Percentiles rank a stretch among this genome's conserved stretches.
Evolutionary conservation across 345 rosid species (phyloP).

Genomic region (Euclidium syriacum): DNA sequence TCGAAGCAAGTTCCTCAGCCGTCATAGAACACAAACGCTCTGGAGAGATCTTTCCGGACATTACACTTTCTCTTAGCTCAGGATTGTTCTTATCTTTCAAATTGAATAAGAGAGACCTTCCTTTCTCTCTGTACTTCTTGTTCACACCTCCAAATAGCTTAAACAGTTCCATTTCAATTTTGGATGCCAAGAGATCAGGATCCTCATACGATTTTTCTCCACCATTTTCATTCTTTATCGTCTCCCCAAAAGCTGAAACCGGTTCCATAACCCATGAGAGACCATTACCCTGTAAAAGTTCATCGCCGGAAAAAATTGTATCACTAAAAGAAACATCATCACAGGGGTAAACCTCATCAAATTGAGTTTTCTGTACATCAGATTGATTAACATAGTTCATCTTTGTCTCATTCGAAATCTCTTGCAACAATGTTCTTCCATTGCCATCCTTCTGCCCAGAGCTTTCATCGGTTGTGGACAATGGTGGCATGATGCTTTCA

Average conservation of each 20-base stretch:
- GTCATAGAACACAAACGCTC: constrained; percentile 80
- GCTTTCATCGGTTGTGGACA: constrained; percentile 18
- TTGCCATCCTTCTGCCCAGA: constrained; percentile 8
- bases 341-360: constrained; percentile 37
- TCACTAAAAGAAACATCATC: constrained; percentile 63
- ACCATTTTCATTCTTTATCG: neutral
- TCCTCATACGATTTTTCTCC: constrained; percentile 22
- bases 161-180: constrained; percentile 77
- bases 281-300: constrained; percentile 92
- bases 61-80: constrained; percentile 80
- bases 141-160: constrained; percentile 90
- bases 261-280: constrained; percentile 82
- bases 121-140: constrained; percentile 94
- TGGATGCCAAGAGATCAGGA: constrained; percentile 56
- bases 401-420: constrained; percentile 21
- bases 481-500: neutral
- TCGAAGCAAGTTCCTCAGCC: constrained; percentile 96
- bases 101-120: constrained; percentile 86
- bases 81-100: constrained; percentile 92
- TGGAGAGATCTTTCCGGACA: constrained; percentile 70
- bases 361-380: constrained; percentile 40
- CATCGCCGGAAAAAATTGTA: constrained; percentile 69
- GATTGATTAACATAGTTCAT: constrained; percentile 25
- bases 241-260: constrained; percentile 35
- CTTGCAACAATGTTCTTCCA: constrained; percentile 17